These are phyloP conservation scores for Scheffersomyces segobiensis DNA, from an alignment of 1,139 yeast genomes.

Conservation along the genomic window DNA sequence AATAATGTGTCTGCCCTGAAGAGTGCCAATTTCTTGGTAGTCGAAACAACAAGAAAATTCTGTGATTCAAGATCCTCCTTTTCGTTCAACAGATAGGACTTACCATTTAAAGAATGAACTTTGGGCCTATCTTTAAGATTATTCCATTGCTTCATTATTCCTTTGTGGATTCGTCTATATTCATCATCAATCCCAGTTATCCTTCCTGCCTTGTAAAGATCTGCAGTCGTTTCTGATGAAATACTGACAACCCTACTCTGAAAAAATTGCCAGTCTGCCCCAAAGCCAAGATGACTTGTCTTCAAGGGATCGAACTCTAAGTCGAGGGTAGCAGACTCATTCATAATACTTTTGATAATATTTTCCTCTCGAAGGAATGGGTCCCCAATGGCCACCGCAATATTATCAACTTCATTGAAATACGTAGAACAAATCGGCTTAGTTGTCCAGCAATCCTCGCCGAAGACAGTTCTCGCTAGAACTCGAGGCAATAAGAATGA, in stretches of 20 bases:
- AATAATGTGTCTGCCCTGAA: slow-evolving; percentile 50
- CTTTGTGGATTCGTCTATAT: slow-evolving; percentile 34
- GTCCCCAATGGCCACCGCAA: slow-evolving; percentile 52
- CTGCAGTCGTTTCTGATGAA: not conserved
- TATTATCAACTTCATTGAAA: slow-evolving; percentile 51
- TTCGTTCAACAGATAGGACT: slow-evolving; percentile 6
- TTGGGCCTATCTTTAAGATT: not conserved
- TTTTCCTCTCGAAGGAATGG: slow-evolving; percentile 32
- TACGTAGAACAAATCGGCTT: slow-evolving; percentile 36
- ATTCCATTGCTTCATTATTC: slow-evolving; percentile 8
- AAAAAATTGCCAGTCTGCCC: slow-evolving; percentile 44
- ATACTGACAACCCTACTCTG: slow-evolving; percentile 25
- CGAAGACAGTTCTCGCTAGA: slow-evolving; percentile 30
- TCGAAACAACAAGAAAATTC: slow-evolving; percentile 42
- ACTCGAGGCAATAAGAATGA: slow-evolving; percentile 26
- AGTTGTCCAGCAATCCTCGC: slow-evolving; percentile 60
- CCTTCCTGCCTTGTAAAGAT: not conserved
- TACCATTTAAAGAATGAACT: slow-evolving; percentile 13
- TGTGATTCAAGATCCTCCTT: slow-evolving; percentile 1
- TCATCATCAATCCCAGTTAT: slow-evolving; percentile 39
- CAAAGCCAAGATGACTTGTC: slow-evolving; percentile 48
- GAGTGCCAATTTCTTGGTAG: slow-evolving; percentile 44
- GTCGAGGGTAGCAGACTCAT: slow-evolving; percentile 38
- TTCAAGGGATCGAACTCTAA: slow-evolving; percentile 34
- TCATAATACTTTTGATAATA: slow-evolving; percentile 25